phyloP scores from a whole-genome alignment of 345 rosid genomes.

The Corymbia maculata region DNA sequence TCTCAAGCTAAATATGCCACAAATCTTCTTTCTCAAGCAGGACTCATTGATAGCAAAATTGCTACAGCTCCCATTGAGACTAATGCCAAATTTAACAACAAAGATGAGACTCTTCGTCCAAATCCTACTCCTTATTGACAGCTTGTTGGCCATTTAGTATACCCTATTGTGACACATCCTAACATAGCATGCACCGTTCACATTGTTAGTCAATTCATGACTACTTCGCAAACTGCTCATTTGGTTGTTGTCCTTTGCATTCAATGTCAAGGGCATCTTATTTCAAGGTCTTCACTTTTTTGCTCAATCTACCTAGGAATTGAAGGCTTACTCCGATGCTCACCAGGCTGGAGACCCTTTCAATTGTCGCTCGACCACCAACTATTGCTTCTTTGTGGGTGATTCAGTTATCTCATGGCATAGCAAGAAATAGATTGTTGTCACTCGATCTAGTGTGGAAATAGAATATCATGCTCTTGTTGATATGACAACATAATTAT shows the following conservation, averaged over 20 bases:
- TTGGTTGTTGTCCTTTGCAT: background rate
- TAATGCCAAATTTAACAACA: background rate
- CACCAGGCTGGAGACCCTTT: background rate
- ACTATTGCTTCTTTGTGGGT: background rate
- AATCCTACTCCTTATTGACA: background rate
- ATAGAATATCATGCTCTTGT: fast-evolving
- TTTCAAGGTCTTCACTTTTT: background rate
- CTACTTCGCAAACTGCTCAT: background rate
- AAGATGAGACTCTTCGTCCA: background rate
- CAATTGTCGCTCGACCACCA: background rate
- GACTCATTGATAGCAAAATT: no score
- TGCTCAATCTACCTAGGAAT: background rate
- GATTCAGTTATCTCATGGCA: no score
- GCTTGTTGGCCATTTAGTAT: background rate
- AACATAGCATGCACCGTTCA: background rate
- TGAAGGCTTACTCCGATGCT: background rate
- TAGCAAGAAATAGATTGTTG: background rate
- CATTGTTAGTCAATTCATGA: background rate
- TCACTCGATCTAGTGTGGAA: background rate
- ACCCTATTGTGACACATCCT: fast-evolving
- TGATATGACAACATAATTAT: background rate
- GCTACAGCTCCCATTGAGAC: background rate
- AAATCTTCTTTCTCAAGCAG: fast-evolving
- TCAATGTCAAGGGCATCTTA: background rate
- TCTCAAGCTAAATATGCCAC: background rate